A percentile compares a stretch with the other conserved stretches of the same genome.
These are phyloP conservation scores for Musa balbisiana DNA, from an alignment of 202 grass and related monocot genomes.

Conservation along the genomic window DNA sequence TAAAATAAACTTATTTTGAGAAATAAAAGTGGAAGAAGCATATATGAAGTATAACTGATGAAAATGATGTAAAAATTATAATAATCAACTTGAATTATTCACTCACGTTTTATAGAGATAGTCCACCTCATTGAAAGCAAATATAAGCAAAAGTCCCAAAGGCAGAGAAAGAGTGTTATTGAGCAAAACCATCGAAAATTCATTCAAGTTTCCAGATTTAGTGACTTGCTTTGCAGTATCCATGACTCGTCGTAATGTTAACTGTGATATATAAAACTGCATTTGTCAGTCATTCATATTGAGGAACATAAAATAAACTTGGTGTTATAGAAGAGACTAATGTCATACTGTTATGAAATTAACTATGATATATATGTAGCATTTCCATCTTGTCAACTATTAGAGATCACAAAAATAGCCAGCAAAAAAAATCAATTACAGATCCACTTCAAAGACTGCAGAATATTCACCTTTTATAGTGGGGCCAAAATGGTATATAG, in stretches of 20 bases:
- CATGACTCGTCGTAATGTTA: conserved; percentile 90
- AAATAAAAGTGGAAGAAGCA: neutral
- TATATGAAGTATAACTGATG: neutral
- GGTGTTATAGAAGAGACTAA: neutral
- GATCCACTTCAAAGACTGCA: neutral
- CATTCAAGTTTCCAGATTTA: conserved; percentile 88
- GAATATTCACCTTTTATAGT: neutral
- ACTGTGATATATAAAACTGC: conserved; percentile 34
- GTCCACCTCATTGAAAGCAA: conserved; percentile 69
- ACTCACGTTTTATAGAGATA: conserved; percentile 89
- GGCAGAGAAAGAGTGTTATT: conserved; percentile 86
- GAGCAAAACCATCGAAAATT: conserved; percentile 93
- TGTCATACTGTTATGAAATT: neutral
- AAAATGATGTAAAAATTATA: neutral
- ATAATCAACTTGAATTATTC: conserved; percentile 4
- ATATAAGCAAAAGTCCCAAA: conserved; percentile 71
- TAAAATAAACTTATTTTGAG: neutral
- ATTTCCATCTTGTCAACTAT: neutral
- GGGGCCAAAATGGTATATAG: neutral
- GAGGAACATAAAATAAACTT: neutral
- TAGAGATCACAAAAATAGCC: neutral
- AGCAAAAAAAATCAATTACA: neutral
- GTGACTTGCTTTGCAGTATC: conserved; percentile 91
- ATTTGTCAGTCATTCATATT: neutral
- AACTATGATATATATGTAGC: neutral